Evolutionary conservation across 495 filamentous ascomycete species (phyloP).

Genomic region (Tuber umbilicatum): DNA sequence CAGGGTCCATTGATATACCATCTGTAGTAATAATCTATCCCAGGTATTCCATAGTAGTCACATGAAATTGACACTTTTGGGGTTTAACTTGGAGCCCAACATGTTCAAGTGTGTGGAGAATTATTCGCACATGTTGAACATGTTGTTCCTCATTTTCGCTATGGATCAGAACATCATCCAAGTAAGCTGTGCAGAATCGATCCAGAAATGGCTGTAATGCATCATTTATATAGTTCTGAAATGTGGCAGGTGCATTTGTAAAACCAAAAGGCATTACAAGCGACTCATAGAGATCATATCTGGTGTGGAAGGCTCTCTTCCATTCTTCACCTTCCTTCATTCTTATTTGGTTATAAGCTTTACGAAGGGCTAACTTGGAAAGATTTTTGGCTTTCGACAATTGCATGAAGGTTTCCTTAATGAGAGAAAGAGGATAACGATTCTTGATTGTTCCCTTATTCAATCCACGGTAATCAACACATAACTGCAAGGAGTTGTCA

Average conservation of each 20-base stretch:
- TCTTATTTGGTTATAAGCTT: constrained; percentile 9
- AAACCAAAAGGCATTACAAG: constrained; percentile 27
- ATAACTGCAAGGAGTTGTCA: constrained; percentile 6
- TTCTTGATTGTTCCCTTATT: constrained; percentile 33
- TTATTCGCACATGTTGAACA: constrained; percentile 8
- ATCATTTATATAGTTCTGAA: constrained; percentile 13
- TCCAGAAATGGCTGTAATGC: constrained; percentile 1
- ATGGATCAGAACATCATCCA: constrained; percentile 43
- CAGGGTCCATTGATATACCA: background rate
- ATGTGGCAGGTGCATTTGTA: constrained; percentile 7
- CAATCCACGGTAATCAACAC: constrained; percentile 28
- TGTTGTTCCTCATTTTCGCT: constrained; percentile 26
- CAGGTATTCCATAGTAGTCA: background rate
- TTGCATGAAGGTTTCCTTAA: constrained; percentile 12
- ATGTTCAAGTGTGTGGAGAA: background rate
- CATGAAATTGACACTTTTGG: background rate
- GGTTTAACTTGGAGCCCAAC: background rate
- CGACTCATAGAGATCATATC: constrained; percentile 39
- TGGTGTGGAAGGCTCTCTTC: constrained; percentile 42
- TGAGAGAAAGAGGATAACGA: constrained; percentile 16
- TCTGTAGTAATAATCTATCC: background rate
- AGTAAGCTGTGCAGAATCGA: constrained; percentile 33
- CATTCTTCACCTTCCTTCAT: too few relatives aligned
- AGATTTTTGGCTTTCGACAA: constrained; percentile 11
- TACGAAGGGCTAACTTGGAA: constrained; percentile 6